phyloP scores from a whole-genome alignment of 805 yeast species.

The Zygosaccharomyces rouxii region DNA sequence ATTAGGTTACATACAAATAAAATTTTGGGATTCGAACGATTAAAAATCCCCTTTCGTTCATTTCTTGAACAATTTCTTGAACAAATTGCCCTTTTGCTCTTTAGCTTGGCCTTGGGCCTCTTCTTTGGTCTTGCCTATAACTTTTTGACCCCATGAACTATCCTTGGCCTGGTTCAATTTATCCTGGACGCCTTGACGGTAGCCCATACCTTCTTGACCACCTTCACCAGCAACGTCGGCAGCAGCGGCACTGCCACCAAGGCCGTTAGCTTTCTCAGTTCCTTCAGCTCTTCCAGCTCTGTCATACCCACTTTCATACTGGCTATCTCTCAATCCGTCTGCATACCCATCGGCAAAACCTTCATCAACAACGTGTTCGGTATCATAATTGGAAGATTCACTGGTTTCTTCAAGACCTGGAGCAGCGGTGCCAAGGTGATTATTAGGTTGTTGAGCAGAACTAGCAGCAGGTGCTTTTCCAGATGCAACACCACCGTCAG shows the following conservation, averaged over 20 bases:
- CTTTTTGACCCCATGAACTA: neutral
- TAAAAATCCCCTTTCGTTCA: neutral
- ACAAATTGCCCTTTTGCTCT: conserved; percentile 9
- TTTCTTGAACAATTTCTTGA: conserved; percentile 14
- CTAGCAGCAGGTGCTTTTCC: neutral
- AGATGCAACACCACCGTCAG: neutral
- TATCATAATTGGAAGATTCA: neutral
- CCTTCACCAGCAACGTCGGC: neutral
- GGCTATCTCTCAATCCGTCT: neutral
- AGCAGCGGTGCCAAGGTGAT: neutral
- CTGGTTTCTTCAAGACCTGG: neutral
- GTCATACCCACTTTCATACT: neutral
- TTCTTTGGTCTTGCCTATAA: conserved; percentile 2
- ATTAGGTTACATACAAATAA: neutral
- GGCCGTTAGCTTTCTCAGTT: neutral
- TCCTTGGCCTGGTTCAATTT: conserved; percentile 1
- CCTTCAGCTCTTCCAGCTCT: neutral
- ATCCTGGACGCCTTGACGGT: neutral
- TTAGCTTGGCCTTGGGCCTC: neutral
- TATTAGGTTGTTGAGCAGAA: neutral
- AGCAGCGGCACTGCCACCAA: neutral
- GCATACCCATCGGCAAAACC: conserved; percentile 5
- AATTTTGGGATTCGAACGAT: neutral
- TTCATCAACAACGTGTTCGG: neutral
- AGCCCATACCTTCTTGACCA: too few species aligned